Conservation (phyloP, 306 rosid species). For the Quercus agrifolia region DNA sequence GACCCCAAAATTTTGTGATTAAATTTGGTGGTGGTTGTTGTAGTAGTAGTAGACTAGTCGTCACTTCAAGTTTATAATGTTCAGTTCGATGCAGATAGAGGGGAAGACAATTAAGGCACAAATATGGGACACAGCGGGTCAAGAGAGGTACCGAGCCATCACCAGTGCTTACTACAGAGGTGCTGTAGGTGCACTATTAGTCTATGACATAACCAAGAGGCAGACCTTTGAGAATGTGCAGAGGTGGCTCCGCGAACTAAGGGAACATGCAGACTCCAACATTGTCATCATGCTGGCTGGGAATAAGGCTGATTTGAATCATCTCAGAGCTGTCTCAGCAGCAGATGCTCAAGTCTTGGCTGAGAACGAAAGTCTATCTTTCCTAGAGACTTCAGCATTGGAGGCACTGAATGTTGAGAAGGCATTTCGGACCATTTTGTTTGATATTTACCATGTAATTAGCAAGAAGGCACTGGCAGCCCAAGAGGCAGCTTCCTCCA, state of each 20-base stretch:
- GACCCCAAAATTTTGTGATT: no score
- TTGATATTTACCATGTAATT: slow-evolving; percentile 63
- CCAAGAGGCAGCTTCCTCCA: slow-evolving; percentile 51
- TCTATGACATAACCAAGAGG: slow-evolving; percentile 76
- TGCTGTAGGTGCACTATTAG: slow-evolving; percentile 73
- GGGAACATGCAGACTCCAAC: slow-evolving; percentile 78
- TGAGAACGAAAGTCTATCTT: slow-evolving; percentile 57
- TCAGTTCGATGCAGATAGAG: slow-evolving; percentile 48
- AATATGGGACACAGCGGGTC: slow-evolving; percentile 94
- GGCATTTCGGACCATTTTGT: slow-evolving; percentile 72
- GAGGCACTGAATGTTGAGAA: slow-evolving; percentile 70
- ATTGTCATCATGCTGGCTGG: slow-evolving; percentile 77
- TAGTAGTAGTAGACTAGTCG: no score
- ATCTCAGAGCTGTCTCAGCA: slow-evolving; percentile 51
- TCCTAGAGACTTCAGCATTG: slow-evolving; percentile 72
- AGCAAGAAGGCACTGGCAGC: slow-evolving; percentile 84
- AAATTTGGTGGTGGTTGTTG: no score
- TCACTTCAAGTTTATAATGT: background rate
- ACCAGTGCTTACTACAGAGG: slow-evolving; percentile 88
- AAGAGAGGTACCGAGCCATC: slow-evolving; percentile 81
- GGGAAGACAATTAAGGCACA: slow-evolving; percentile 86
- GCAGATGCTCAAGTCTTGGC: slow-evolving; percentile 68
- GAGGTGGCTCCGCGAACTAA: slow-evolving; percentile 77
- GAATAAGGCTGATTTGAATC: slow-evolving; percentile 67
- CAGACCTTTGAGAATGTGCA: slow-evolving; percentile 71